phyloP scores from a whole-genome alignment of 1,139 yeast genomes.

The Saccharomyces hybrid region DNA sequence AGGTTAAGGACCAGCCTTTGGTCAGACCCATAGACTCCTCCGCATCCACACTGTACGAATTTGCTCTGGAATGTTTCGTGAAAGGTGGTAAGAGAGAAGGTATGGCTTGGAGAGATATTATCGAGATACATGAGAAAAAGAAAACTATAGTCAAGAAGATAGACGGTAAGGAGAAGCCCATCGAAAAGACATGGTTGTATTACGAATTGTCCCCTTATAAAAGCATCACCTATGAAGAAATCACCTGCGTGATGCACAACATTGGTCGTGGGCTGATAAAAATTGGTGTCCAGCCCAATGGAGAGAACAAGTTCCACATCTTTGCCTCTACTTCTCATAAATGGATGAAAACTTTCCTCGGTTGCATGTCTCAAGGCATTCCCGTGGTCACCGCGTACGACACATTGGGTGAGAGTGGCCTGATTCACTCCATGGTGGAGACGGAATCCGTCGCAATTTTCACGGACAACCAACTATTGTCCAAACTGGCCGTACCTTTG shows the following conservation, averaged over 20 bases:
- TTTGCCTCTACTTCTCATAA: too few species aligned
- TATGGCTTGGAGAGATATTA: slow-evolving; percentile 75
- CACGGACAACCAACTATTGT: slow-evolving; percentile 70
- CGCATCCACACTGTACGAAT: slow-evolving; percentile 65
- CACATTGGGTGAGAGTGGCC: too few species aligned
- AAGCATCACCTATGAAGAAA: too few species aligned
- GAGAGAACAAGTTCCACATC: too few species aligned
- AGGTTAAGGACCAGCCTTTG: slow-evolving; percentile 48
- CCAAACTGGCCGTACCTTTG: slow-evolving; percentile 63
- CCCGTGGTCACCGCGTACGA: too few species aligned
- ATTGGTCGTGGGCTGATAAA: too few species aligned
- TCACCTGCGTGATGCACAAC: too few species aligned
- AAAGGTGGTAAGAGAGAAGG: slow-evolving; percentile 48
- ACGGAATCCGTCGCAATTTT: slow-evolving; percentile 61
- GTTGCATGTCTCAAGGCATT: too few species aligned
- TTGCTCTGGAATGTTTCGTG: slow-evolving; percentile 53
- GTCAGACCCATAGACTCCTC: slow-evolving; percentile 53
- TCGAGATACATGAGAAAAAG: slow-evolving; percentile 67
- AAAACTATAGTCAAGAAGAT: slow-evolving; percentile 68
- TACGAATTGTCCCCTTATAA: slow-evolving; percentile 70
- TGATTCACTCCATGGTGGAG: too few species aligned
- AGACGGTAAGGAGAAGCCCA: slow-evolving; percentile 64
- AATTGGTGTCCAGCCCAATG: too few species aligned
- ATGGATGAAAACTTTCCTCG: too few species aligned
- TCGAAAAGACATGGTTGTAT: slow-evolving; percentile 81